These are phyloP conservation scores for Sclerotinia subarctica DNA, from an alignment of 2,329 filamentous ascomycete genomes.

Conservation along the genomic window DNA sequence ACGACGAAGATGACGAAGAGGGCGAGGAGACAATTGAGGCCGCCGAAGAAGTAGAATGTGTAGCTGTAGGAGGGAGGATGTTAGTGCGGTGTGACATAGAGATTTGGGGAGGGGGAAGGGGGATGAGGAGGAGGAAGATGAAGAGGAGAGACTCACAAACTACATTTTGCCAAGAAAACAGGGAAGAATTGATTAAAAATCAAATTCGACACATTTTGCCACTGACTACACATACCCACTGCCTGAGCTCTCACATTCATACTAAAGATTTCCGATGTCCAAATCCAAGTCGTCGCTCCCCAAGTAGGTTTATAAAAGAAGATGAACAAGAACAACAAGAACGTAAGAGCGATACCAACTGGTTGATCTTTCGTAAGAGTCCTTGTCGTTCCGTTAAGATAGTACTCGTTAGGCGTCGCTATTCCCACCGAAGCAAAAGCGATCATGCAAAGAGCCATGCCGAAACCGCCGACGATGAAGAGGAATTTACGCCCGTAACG, in stretches of 20 bases:
- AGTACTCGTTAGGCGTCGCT: conserved; percentile 47
- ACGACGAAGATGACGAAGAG: conserved; percentile 51
- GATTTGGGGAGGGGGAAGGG: background rate
- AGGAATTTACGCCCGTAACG: conserved; percentile 68
- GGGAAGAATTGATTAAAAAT: conserved; percentile 71
- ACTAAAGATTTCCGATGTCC: conserved; percentile 66
- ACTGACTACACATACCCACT: conserved; percentile 62
- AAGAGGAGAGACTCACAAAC: conserved; percentile 38
- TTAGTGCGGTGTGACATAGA: conserved; percentile 10
- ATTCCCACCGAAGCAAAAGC: conserved; percentile 57
- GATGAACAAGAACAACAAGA: conserved; percentile 64
- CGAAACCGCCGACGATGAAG: conserved; percentile 64
- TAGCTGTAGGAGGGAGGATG: conserved; percentile 19
- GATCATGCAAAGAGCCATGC: conserved; percentile 70
- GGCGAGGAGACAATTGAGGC: conserved; percentile 46
- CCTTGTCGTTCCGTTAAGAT: conserved; percentile 37
- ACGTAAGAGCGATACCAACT: conserved; percentile 66
- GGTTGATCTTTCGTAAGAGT: conserved; percentile 53
- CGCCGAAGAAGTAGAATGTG: conserved; percentile 51
- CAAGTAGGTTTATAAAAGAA: conserved; percentile 69
- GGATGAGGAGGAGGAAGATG: too few relatives aligned
- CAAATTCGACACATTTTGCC: conserved; percentile 62
- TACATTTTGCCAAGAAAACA: conserved; percentile 57
- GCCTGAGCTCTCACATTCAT: conserved; percentile 71
- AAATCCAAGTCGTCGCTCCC: conserved; percentile 70